Evolutionary conservation across 2,329 filamentous ascomycete genomes (phyloP), one percentile per base, ranked within the genome.

Genomic region (Endothia cerciana): DNA sequence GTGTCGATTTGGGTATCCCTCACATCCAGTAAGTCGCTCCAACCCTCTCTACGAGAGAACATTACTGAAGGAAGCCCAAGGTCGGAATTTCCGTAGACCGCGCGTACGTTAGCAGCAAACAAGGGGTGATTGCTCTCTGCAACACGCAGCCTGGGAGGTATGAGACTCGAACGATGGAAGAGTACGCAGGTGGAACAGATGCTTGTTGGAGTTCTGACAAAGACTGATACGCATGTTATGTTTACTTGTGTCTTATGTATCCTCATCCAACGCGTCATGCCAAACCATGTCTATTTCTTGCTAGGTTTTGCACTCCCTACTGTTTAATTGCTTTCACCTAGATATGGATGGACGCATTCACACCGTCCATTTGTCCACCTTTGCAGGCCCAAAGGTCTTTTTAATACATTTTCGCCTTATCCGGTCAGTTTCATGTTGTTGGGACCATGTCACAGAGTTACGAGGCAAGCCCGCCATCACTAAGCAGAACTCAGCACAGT

Each of bases 1-100:
- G 74, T 41, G 77, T 77, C 40, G 78, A 76, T 3, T 64, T 82
- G 58, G 73, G 64, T 2, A 49, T 64, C 6, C 57, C 51, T 1
- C 62, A 49, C 22, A 51, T 69, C 1, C 40, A 68, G 57, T 64
- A 63, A 8, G 36, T 41, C 4, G 11, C 11, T 55, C 8, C 19
- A 25, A 5, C 4, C 38, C 5, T n/a, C n/a, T 11, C 30, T 28
- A 15, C 47, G 5, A 51, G n/a, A 19, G 5, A 15, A 51, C 7
- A 51, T 22, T 4, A 22, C 47, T 51, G 22, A 51, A 15, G 1
- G 7, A 7, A 22, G 5, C 15, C 15, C 10, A 33, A 56, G n/a
- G 33, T 25, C 36, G n/a, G 33, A 28, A 8, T 19, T 7, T 6
- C 36, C 30, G n/a, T 57, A 25, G 6, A 15, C 28, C 15, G 51